Evolutionary conservation across 176 grass and related monocot genomes (phyloP), one percentile per base, ranked within the genome.

Genomic region (Phoenix roebelenii): DNA sequence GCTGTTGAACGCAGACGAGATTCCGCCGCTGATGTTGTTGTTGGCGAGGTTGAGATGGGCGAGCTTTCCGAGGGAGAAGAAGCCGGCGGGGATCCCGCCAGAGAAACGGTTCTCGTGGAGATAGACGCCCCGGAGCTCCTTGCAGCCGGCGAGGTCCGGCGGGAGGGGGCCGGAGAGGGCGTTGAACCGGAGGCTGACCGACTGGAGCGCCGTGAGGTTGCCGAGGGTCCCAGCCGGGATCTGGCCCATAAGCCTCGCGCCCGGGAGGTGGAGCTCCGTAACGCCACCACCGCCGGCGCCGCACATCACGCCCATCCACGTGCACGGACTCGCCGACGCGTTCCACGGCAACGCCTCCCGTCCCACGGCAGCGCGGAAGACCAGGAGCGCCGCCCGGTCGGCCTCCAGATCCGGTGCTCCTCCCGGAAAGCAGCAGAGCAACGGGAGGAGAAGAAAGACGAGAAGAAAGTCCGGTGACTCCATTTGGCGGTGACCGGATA

Each of bases 1-100:
- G 60, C 65, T 78, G 22, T 82, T 77, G 56, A 89, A 77, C 55
- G 57, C 35, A 9, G 71, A 25, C 16, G 77, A 50, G 29, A 68
- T 68, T 3, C 26, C 52, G 10, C 65, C 65, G 4, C 28, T 35
- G 65, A 68, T 57, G 18, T 68, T n/a, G 10, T 68, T 68, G 52
- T 5, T 15, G 5, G 52, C 65, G 65, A 68, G 65, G 52, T 68
- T 56, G 65, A 68, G 50, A 15, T 18, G 51, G n/a, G 57, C 26
- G 52, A 68, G 65, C 18, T 55, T 39, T 4, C 20, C 23, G 10
- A 56, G 17, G 26, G 52, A 68, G 28, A 52, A 53, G 10, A 68
- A 7, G 18, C 15, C 54, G 12, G 1, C 12, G n/a, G 65, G 65
- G 18, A 68, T 44, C 18, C 15, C 25, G 52, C 65, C 65, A 52